A percentile compares a stretch with the other conserved stretches of the same genome.
Conservation (phyloP, 345 rosid genomes). For the Populus tremula region DNA sequence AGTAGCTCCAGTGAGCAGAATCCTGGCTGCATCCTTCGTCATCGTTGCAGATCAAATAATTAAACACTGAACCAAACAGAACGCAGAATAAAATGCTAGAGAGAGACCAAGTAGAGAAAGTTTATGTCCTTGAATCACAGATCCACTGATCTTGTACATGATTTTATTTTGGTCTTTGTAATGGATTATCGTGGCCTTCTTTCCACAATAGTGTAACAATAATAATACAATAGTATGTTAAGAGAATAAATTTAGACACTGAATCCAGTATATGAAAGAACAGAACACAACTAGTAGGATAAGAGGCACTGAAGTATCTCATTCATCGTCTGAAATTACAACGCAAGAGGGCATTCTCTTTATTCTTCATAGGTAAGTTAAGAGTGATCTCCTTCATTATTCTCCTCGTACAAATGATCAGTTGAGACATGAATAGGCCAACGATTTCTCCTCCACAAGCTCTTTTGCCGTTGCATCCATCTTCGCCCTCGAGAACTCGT, state of each 20-base stretch:
- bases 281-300: too few species aligned
- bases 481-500: conserved; percentile 64
- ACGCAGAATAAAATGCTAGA: neutral
- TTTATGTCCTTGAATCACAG: neutral
- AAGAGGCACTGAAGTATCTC: too few species aligned
- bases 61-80: neutral
- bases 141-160: neutral
- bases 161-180: too few species aligned
- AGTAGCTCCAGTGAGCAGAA: neutral
- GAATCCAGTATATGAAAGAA: too few species aligned
- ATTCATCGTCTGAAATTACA: neutral
- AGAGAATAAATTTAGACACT: too few species aligned
- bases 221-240: too few species aligned
- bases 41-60: neutral
- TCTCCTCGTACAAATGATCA: conserved; percentile 11
- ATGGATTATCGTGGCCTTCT: too few species aligned
- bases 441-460: conserved; percentile 68
- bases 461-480: conserved; percentile 78
- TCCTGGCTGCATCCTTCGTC: neutral
- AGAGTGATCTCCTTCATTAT: neutral
- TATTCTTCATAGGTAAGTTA: neutral
- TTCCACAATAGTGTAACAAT: too few species aligned
- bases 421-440: conserved; percentile 57
- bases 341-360: neutral
- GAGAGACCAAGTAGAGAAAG: neutral